Evolutionary conservation across 352 stramenopile species (phyloP).

Genomic region (Globisporangium canariense): DNA sequence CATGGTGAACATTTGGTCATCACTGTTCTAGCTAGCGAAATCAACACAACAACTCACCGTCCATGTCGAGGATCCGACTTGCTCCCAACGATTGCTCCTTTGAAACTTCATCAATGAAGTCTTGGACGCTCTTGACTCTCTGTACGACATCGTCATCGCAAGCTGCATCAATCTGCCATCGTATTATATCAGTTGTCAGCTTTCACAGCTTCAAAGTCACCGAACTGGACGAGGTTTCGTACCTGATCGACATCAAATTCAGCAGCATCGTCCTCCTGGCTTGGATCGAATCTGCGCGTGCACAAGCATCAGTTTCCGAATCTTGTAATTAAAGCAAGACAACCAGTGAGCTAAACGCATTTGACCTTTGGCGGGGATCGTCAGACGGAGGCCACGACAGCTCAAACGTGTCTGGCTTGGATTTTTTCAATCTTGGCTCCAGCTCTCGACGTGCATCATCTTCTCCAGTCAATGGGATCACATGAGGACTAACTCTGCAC

Average conservation of each 20-base stretch:
- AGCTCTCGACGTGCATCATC: background rate
- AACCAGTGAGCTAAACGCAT: background rate
- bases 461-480: slow-evolving; percentile 14
- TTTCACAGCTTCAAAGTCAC: background rate
- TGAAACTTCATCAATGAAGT: slow-evolving; percentile 12
- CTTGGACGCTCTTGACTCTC: slow-evolving; percentile 15
- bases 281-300: slow-evolving; percentile 13
- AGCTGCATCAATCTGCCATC: slow-evolving; percentile 3
- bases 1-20: background rate
- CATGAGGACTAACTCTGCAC: slow-evolving; percentile 4
- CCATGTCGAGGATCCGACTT: slow-evolving; percentile 15
- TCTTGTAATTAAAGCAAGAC: no score
- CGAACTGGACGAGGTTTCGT: background rate
- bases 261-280: slow-evolving; percentile 7
- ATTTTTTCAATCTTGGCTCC: slow-evolving; percentile 10
- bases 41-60: slow-evolving; percentile 4
- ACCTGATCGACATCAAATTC: slow-evolving; percentile 12
- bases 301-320: background rate
- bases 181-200: background rate
- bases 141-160: slow-evolving; percentile 8
- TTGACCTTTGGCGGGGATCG: slow-evolving; percentile 5
- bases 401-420: background rate
- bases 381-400: background rate
- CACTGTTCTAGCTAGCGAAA: background rate
- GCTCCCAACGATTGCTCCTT: background rate